phyloP scores from a whole-genome alignment of 352 stramenopile genomes.

The Phytophthora hybrid region DNA sequence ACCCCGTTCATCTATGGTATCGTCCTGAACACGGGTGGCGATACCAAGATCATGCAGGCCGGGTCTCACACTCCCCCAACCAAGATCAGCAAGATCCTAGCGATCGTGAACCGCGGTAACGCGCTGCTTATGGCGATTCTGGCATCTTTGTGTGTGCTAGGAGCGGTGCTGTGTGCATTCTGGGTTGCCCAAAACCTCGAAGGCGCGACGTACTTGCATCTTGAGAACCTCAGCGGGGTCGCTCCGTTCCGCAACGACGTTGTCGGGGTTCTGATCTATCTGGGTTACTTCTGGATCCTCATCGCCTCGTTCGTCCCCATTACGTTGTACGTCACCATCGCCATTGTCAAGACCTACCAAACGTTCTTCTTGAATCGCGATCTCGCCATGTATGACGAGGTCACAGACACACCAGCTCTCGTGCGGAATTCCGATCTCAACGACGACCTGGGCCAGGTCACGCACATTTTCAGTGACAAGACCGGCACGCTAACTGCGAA shows the following conservation, averaged over 20 bases:
- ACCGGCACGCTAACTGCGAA: slow-evolving; percentile 88
- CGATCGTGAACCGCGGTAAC: slow-evolving; percentile 85
- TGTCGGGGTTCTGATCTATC: slow-evolving; percentile 75
- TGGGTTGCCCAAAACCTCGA: slow-evolving; percentile 72
- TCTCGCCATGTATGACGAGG: slow-evolving; percentile 86
- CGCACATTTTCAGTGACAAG: slow-evolving; percentile 91
- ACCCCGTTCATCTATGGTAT: slow-evolving; percentile 81
- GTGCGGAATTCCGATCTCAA: slow-evolving; percentile 89
- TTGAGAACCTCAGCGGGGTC: slow-evolving; percentile 65
- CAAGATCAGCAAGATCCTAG: slow-evolving; percentile 87
- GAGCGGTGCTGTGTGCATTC: slow-evolving; percentile 68
- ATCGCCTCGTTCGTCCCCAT: slow-evolving; percentile 91
- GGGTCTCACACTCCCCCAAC: slow-evolving; percentile 65
- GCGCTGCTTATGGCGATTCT: slow-evolving; percentile 81
- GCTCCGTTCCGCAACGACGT: slow-evolving; percentile 80
- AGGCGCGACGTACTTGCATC: slow-evolving; percentile 73
- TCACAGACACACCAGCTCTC: slow-evolving; percentile 79
- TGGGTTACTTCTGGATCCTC: slow-evolving; percentile 91
- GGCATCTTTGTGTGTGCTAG: slow-evolving; percentile 73
- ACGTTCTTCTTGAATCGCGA: slow-evolving; percentile 90
- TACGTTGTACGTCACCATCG: slow-evolving; percentile 90
- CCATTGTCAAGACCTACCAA: slow-evolving; percentile 90
- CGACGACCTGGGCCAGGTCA: slow-evolving; percentile 89
- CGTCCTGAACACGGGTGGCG: slow-evolving; percentile 82
- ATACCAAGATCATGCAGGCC: slow-evolving; percentile 92